Base-by-base conservation (phyloP, 306 rosid species). In the Begonia peltatifolia region DNA sequence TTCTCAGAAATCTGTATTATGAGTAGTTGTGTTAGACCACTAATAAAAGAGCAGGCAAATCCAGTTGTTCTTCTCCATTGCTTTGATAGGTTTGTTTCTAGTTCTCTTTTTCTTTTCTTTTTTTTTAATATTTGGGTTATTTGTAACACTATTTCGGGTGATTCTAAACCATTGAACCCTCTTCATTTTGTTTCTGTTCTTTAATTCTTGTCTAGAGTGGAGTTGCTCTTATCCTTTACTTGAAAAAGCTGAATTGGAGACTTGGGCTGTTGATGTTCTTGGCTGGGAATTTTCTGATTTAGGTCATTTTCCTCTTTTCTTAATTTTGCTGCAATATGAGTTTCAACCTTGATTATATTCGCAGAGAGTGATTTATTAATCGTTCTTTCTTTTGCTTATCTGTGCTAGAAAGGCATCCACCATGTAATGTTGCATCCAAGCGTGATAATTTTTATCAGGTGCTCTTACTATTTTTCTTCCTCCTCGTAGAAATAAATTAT, bases 251-350 rank as follows among this genome's bases (percentile, higher is more conserved):
- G 94, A 94, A 42, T 60, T 80, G 35, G 99, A 90, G 71, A 77
- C 88, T 38, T 90, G 99, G 99, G 94, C 99, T 20, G 50, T 90
- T 42, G 99, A 90, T 72, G 77, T 86, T 66, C 95, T 90, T 55
- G 99, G 99, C 54, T 90, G 99, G 99, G 99, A 96, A 55, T 90
- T 90, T 83, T 83, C 82, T 65, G 81, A 86, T 73, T 79, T 86
- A 76, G 94, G 99, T 90, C 67, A 57, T 50, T 58, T 56, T 14
- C 15, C 14, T 10, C 18, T 14, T 11, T 4, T 6, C 59, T 14
- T 36, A 22, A 41, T 44, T 46, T 30, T 30, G 38, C 38, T 30
- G 38, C 9, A 30, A 30, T 30, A 30, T 7, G 38, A 30, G 38
- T 30, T 30, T 30, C 38, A 30, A 30, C 38, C 38, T 30, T 30